Evolutionary conservation across 2,329 filamentous ascomycete genomes (phyloP), one percentile per base, ranked within the genome.

Genomic region (Plenodomus lindquistii): DNA sequence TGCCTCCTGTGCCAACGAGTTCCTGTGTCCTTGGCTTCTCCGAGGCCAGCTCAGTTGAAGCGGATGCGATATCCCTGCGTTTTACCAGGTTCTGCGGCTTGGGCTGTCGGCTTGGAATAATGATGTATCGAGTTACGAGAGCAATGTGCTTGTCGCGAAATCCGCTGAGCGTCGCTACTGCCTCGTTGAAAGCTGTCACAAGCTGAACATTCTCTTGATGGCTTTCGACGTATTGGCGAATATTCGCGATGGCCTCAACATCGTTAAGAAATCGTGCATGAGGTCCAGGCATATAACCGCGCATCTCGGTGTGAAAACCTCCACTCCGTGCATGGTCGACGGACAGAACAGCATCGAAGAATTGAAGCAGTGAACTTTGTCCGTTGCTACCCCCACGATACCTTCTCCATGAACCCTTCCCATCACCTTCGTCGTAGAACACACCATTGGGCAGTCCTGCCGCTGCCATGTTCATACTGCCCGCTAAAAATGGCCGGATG

Each of bases 311-410:
- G 15, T 61, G 47, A 29, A 60, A 63, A 19, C 70, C 54, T 24
- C 59, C 55, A 60, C 72, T 29, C 65, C 77, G 69, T 4, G 70
- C 60, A 55, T 82, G 80, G 22, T 77, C 71, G 16, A 82, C 76
- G 0, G 77, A 78, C 2, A 82, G 71, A 2, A 78, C 76, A 6
- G 79, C 77, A 53, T 82, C 80, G 48, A 81, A 79, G 17, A 81
- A 77, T 40, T 82, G 80, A 2, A 82, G 73, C 38, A 82, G 53
- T 0, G 79, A 81, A 62, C 78, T 81, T 55, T 82, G 80, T 0
- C 77, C 80, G 55, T 82, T 82, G 52, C 79, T 81, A 0, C 80
- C 80, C 2, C 80, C 80, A 24, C 78, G 76, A 48, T 80, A 78
- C 41, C 79, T 75, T 17, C 72, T 70, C 78, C 78, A 82, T 11